Conservation (phyloP, 2,329 filamentous ascomycete species). For the Colletotrichum paranaense region DNA sequence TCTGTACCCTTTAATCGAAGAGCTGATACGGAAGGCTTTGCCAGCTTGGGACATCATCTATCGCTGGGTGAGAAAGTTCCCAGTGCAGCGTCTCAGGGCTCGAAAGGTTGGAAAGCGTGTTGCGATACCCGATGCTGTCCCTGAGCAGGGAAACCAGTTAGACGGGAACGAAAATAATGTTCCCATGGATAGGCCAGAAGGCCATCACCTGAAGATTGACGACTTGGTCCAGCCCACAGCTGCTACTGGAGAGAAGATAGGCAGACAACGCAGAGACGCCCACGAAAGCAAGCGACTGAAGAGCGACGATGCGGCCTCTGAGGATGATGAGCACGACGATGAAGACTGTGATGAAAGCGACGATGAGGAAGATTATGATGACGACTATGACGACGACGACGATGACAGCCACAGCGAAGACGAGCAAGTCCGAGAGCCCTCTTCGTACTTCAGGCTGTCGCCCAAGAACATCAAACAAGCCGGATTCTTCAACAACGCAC, state of each 20-base stretch:
- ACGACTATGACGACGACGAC: not conserved
- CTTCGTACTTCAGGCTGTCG: constrained; percentile 40
- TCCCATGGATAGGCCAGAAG: not conserved
- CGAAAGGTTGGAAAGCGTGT: not conserved
- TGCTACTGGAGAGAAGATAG: not conserved
- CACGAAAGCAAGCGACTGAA: not conserved
- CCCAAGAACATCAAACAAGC: constrained; percentile 40
- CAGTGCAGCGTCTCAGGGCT: not conserved
- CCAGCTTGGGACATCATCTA: constrained; percentile 58
- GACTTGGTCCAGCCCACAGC: not conserved
- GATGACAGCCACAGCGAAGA: constrained; percentile 34
- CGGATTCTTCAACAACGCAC: constrained; percentile 43
- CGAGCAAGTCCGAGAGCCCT: constrained; percentile 37
- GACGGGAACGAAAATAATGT: not conserved
- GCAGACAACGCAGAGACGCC: not conserved
- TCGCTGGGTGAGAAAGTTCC: constrained; percentile 39
- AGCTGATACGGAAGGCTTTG: constrained; percentile 53
- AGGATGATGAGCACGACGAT: constrained; percentile 37
- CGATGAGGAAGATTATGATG: constrained; percentile 35
- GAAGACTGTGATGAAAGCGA: constrained; percentile 39
- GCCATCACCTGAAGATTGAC: not conserved
- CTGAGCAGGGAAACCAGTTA: not conserved
- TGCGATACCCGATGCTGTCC: not conserved
- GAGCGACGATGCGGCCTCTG: constrained; percentile 38
- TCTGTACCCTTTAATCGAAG: constrained; percentile 54